Evolutionary conservation across 371 early-diverging fungal species (phyloP), one percentile per base, ranked within the genome.

Genomic region (Thermomucor indicae-seudaticae): DNA sequence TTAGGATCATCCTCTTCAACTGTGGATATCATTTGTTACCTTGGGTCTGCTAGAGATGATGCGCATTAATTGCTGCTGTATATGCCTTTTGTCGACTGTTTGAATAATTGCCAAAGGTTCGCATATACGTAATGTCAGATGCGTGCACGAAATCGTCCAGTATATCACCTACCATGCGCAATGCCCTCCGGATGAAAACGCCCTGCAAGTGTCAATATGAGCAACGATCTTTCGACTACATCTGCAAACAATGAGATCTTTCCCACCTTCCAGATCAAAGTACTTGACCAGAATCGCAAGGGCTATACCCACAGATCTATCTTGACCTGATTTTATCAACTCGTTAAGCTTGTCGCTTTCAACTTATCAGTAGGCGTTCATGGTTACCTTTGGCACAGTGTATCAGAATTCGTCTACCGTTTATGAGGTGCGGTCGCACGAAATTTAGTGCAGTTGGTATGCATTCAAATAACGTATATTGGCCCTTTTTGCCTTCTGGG

Each of bases 281-380:
- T 75, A 85, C 6, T 75, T 53, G 1, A 83, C 59, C 12, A 91
- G 46, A 14, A 88, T 55, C 0, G 86, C 79, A 44, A 91, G 55
- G n/a, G 84, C 68, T 47, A 93, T 83, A 12, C 90, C 88, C 0
- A 90, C 90, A 2, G 90, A 86, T 23, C 89, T 59, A 59, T 91
- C 91, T 47, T 71, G 78, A 8, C 81, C 69, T 69, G 37, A 41
- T 19, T 8, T 8, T 16, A 11, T 37, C 11, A 5, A 37, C 14
- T 32, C 14, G 7, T 32, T 32, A 8, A 8, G 32, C 32, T 32
- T 32, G 14, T 14, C 8, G 14, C 14, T 8, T 32, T 32, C 32
- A 32, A 32, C 14, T 8, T 7, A 32, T 32, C 32, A 32, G 32
- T 32, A 8, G 7, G 32, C 7, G 32, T 14, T 17, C 16, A 30